These are phyloP conservation scores for Zizania latifolia DNA, from an alignment of 176 grass and related monocot species.

Conservation along the genomic window DNA sequence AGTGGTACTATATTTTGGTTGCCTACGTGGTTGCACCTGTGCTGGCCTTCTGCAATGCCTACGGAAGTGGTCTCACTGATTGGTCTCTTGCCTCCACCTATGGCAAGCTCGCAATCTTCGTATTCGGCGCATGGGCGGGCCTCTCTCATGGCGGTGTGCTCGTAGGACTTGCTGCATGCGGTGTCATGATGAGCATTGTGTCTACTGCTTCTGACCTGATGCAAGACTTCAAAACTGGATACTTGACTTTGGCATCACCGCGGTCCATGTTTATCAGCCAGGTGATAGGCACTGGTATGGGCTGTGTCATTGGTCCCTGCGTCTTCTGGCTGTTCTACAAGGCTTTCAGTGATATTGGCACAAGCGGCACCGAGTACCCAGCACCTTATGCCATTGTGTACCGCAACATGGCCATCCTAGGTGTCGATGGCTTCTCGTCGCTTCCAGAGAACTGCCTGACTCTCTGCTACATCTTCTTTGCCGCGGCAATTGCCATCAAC, in stretches of 20 bases:
- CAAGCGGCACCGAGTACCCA: conserved; percentile 57
- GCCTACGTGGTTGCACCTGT: conserved; percentile 69
- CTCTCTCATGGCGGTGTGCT: conserved; percentile 61
- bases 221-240: conserved; percentile 96
- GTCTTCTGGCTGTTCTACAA: conserved; percentile 98
- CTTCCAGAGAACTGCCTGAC: conserved; percentile 77
- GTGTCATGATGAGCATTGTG: conserved; percentile 98
- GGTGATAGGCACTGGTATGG: conserved; percentile 85
- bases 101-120: conserved; percentile 93
- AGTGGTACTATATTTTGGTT: conserved; percentile 80
- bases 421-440: conserved; percentile 58
- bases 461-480: conserved; percentile 79
- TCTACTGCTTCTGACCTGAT: conserved; percentile 87
- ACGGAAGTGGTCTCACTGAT: conserved; percentile 87
- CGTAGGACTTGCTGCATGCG: conserved; percentile 73
- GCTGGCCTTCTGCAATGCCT: conserved; percentile 95
- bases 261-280: conserved; percentile 94
- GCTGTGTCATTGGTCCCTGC: conserved; percentile 68
- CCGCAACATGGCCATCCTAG: conserved; percentile 88
- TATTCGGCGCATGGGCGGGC: conserved; percentile 85
- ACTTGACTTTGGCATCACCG: conserved; percentile 82
- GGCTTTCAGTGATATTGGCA: conserved; percentile 66
- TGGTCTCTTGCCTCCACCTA: conserved; percentile 95
- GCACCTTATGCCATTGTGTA: conserved; percentile 92
- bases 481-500: conserved; percentile 56